Conservation (phyloP, 192 early-diverging fungal genomes). For the Polychytrium aggregatum region DNA sequence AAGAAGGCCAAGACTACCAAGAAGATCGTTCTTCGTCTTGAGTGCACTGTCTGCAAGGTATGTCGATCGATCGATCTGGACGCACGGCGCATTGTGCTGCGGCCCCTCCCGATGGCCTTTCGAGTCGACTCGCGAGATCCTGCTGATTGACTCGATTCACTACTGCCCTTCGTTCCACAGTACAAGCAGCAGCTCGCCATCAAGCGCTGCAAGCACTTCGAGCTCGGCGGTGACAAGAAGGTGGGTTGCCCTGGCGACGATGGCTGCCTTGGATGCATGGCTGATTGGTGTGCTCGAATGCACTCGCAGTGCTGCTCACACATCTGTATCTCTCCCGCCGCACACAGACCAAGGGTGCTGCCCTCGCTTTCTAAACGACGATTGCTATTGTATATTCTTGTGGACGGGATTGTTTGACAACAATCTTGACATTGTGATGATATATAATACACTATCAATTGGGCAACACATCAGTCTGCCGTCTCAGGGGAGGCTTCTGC, state of each 20-base stretch:
- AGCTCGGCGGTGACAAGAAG: conserved; percentile 99
- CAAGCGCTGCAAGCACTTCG: conserved; percentile 99
- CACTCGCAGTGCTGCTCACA: background rate
- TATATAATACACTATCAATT: too few relatives aligned
- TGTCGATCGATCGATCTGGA: too few relatives aligned
- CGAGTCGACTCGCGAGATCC: too few relatives aligned
- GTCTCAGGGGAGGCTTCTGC: too few relatives aligned
- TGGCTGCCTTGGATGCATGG: too few relatives aligned
- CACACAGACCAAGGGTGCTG: conserved; percentile 49
- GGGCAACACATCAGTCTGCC: too few relatives aligned
- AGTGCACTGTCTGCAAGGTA: conserved; percentile 98
- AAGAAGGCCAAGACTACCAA: conserved; percentile 99
- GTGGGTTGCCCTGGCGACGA: conserved; percentile 9
- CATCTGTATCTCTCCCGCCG: background rate
- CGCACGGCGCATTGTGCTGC: too few relatives aligned
- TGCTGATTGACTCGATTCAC: background rate
- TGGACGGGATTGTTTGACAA: too few relatives aligned
- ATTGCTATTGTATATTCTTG: too few relatives aligned
- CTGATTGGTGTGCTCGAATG: background rate
- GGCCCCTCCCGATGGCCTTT: too few relatives aligned
- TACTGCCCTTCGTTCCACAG: background rate
- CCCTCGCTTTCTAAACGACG: conserved; percentile 78
- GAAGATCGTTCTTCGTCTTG: conserved; percentile 97
- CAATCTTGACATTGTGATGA: too few relatives aligned
- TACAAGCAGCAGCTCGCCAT: conserved; percentile 95